Base-by-base conservation (phyloP, 2,329 filamentous ascomycete genomes). In the Arachnomyces sp. region DNA sequence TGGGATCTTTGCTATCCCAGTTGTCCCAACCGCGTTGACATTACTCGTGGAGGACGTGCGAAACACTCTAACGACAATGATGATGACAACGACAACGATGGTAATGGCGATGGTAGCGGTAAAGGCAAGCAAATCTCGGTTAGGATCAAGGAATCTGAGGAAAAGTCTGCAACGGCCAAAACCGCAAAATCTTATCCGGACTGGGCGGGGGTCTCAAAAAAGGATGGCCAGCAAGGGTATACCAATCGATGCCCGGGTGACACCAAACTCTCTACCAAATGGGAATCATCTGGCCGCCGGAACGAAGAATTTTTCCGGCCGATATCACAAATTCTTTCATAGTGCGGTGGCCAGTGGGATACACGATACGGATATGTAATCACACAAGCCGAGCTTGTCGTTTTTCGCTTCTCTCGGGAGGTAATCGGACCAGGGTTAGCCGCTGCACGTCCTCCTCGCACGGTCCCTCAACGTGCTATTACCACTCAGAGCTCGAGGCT, bases 1-100 rank as follows among this genome's bases (percentile, higher is more conserved):
- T 43, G 28, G 25, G 11, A 25, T 11, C 11, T 2, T 3, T 33
- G 14, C n/a, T 39, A 37, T 34, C 14, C 14, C 2, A 28, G 36
- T 15, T n/a, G n/a, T n/a, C 8, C 29, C 11, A 11, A 20, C 7
- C 14, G 11, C 28, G 39, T 46, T 31, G 16, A 38, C 15, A 46
- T 46, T 31, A 39, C 38, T 9, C 38, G 41, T 13, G 44, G 44
- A 11, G 38, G 38, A n/a, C 16, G 31, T 13, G 32, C 38, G 14
- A 40, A 11, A 9, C 18, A 14, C n/a, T 9, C 14, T 6, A 15
- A 35, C n/a, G 6, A 35, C 5, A 25, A 25, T 25, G 20, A n/a
- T n/a, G n/a, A n/a, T n/a, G n/a, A n/a, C n/a, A n/a, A n/a, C n/a
- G n/a, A n/a, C n/a, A n/a, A n/a, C n/a, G n/a, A n/a, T n/a, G n/a